Conservation (phyloP, 2,329 filamentous ascomycete species). For the Ophiostoma perfectum region DNA sequence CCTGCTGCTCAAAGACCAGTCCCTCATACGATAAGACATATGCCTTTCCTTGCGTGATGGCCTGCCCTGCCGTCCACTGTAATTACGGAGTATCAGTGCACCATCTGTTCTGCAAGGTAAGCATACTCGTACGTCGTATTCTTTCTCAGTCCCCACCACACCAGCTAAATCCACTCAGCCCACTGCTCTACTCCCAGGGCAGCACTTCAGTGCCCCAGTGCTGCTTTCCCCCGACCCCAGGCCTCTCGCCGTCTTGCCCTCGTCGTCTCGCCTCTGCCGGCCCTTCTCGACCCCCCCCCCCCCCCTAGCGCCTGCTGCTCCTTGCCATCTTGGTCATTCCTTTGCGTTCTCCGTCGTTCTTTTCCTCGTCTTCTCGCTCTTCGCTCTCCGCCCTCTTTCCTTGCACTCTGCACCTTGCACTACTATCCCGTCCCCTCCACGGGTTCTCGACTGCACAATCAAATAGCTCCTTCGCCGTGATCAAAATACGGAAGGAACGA, state of each 20-base stretch:
- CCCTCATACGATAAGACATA: too few species aligned
- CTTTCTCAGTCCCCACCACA: not conserved
- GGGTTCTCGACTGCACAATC: not conserved
- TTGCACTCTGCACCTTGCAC: not conserved
- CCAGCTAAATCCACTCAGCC: not conserved
- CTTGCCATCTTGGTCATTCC: not conserved
- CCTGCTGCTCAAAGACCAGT: too few species aligned
- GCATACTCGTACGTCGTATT: not conserved
- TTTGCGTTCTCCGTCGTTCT: conserved; percentile 14
- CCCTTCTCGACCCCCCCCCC: not conserved
- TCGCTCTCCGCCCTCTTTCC: not conserved
- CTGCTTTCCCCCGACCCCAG: too few species aligned
- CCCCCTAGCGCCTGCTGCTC: conserved; percentile 2
- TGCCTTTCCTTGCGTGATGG: too few species aligned
- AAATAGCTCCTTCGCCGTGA: too few species aligned
- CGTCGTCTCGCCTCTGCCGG: too few species aligned
- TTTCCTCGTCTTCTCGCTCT: not conserved
- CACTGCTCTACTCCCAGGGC: too few species aligned
- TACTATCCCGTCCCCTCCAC: not conserved
- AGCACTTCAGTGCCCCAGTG: too few species aligned
- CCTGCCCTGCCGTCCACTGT: too few species aligned
- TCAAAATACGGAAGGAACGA: not conserved
- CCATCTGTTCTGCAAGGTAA: too few species aligned
- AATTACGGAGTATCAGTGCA: not conserved
- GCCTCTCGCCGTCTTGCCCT: too few species aligned